These are phyloP conservation scores for Suillus alpinus DNA, from an alignment of 768 basidiomycete species.

Conservation along the genomic window DNA sequence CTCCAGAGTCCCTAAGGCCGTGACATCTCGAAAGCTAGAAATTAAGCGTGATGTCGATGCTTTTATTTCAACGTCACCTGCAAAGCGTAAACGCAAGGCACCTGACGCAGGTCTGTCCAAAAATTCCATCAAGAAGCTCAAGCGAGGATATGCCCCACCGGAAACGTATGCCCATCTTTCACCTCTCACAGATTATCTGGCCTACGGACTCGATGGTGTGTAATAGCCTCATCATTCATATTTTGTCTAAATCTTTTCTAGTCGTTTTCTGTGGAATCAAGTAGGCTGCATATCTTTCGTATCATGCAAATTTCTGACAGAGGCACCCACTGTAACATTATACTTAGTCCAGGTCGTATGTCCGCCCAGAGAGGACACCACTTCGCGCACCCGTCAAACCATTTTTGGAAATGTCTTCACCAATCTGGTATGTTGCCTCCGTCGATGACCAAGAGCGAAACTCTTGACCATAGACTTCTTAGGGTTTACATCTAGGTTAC, in stretches of 20 bases:
- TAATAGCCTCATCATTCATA: neutral
- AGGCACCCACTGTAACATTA: neutral
- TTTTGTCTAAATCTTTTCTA: constrained; percentile 23
- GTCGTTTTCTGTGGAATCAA: constrained; percentile 88
- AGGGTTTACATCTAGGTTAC: constrained; percentile 57
- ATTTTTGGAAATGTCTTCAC: constrained; percentile 77
- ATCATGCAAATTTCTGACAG: neutral
- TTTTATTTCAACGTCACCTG: neutral
- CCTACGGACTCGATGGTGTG: constrained; percentile 55
- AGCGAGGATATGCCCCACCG: constrained; percentile 48
- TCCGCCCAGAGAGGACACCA: constrained; percentile 76
- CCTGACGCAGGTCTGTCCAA: neutral
- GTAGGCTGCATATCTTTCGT: constrained; percentile 35
- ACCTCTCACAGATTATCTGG: constrained; percentile 51
- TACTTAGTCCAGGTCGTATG: constrained; percentile 57
- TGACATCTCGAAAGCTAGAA: neutral
- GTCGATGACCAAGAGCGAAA: neutral
- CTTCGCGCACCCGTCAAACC: constrained; percentile 76
- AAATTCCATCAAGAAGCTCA: constrained; percentile 26
- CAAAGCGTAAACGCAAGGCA: neutral
- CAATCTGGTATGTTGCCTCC: constrained; percentile 45
- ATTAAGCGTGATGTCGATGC: neutral
- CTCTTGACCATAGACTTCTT: neutral
- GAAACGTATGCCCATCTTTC: constrained; percentile 52
- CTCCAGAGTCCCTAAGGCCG: neutral